Evolutionary conservation across 2,329 filamentous ascomycete species (phyloP).

Genomic region (Aphanocladium album): DNA sequence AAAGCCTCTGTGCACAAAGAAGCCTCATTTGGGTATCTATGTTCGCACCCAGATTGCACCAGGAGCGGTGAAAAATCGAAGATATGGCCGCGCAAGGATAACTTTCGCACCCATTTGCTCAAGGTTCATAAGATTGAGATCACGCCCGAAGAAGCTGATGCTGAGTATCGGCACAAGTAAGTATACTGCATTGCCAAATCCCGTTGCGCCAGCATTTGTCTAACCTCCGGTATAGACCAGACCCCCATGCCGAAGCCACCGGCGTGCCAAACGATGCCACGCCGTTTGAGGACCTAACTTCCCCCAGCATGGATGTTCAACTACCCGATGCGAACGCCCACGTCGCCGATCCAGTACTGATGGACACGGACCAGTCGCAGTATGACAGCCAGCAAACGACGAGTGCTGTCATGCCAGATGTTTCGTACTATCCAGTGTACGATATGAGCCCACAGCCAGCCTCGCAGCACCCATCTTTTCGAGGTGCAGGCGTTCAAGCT

Average conservation of each 20-base stretch:
- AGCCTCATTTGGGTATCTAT: slow-evolving; percentile 19
- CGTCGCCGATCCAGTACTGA: background rate
- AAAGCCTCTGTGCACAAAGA: slow-evolving; percentile 65
- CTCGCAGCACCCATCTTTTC: background rate
- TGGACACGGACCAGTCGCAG: background rate
- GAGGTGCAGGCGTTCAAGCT: background rate
- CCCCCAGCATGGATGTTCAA: background rate
- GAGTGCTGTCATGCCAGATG: background rate
- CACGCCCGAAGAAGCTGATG: background rate
- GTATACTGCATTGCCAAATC: background rate
- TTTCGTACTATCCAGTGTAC: background rate
- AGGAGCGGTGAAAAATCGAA: slow-evolving; percentile 41
- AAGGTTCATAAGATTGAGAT: slow-evolving; percentile 53
- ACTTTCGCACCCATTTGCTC: slow-evolving; percentile 75
- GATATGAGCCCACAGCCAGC: background rate
- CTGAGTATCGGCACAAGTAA: background rate
- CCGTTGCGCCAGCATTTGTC: background rate
- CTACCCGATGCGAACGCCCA: background rate
- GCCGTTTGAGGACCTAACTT: background rate
- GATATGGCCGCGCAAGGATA: slow-evolving; percentile 76
- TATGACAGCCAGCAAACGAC: background rate
- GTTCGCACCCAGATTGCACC: slow-evolving; percentile 21
- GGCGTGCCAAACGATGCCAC: background rate
- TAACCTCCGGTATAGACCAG: background rate
- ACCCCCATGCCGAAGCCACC: background rate